A percentile compares a stretch with the other conserved stretches of the same genome.
Conservation (phyloP, 2,329 filamentous ascomycete species). For the Thermomyces lanuginosus region DNA sequence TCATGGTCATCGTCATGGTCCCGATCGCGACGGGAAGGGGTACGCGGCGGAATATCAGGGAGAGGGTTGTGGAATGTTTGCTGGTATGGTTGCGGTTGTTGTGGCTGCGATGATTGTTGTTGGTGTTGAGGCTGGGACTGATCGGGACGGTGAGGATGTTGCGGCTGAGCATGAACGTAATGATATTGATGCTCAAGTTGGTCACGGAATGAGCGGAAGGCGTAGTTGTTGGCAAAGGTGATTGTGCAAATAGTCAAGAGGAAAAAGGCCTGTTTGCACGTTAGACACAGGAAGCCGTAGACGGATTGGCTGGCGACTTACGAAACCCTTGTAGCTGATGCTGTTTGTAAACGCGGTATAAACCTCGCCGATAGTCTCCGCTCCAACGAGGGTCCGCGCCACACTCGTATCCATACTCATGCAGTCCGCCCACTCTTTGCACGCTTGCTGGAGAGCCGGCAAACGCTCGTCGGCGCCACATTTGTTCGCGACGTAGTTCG, state of each 20-base stretch:
- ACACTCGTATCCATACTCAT: conserved; percentile 74
- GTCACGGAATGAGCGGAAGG: conserved; percentile 38
- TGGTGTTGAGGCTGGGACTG: conserved; percentile 11
- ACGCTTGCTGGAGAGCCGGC: conserved; percentile 57
- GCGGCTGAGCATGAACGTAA: conserved; percentile 10
- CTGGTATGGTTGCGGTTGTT: conserved; percentile 13
- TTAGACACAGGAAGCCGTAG: conserved; percentile 8
- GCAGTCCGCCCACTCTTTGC: conserved; percentile 68
- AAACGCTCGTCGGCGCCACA: conserved; percentile 51
- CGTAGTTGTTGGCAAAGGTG: conserved; percentile 43
- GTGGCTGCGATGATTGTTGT: conserved; percentile 10
- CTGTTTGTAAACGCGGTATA: conserved; percentile 87
- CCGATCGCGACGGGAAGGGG: conserved; percentile 6
- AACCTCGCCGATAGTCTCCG: conserved; percentile 77
- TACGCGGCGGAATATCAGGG: conserved; percentile 13
- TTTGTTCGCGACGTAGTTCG: conserved; percentile 57
- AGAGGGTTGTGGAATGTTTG: conserved; percentile 9
- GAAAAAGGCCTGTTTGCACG: conserved; percentile 19
- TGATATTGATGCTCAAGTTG: conserved; percentile 17
- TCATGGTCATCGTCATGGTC: conserved; percentile 13
- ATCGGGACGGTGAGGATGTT: conserved; percentile 10
- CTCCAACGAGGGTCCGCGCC: conserved; percentile 63
- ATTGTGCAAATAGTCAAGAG: conserved; percentile 28
- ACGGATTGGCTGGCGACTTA: conserved; percentile 18
- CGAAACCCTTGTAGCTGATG: conserved; percentile 71